A percentile compares a stretch with the other conserved stretches of the same genome.
These are phyloP conservation scores for Ophiostoma himal-ulmi DNA, from an alignment of 2,329 filamentous ascomycete genomes.

Conservation along the genomic window DNA sequence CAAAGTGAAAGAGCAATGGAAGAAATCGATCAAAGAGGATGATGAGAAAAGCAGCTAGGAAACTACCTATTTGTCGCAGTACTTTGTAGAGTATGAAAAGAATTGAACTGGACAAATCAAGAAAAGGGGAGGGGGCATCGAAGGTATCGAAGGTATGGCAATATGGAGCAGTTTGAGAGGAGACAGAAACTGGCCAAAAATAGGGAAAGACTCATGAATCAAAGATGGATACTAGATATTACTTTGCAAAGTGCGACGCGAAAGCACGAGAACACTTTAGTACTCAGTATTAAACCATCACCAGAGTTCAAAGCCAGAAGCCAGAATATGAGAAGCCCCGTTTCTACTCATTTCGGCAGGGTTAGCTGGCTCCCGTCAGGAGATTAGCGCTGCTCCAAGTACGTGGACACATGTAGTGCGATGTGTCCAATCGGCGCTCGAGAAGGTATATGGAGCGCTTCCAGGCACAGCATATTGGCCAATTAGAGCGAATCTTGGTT, in stretches of 20 bases:
- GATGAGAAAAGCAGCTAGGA: not conserved
- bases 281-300: not conserved
- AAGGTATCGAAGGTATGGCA: not conserved
- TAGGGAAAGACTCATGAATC: not conserved
- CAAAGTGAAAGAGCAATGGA: not conserved
- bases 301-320: not conserved
- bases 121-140: not conserved
- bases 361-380: slow-evolving; percentile 21
- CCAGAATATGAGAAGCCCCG: slow-evolving; percentile 11
- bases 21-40: not conserved
- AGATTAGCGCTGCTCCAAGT: slow-evolving; percentile 25
- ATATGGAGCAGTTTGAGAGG: not conserved
- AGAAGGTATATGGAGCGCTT: not conserved
- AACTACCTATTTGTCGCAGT: too few relatives aligned
- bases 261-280: not conserved
- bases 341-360: slow-evolving; percentile 26
- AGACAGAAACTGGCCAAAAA: not conserved
- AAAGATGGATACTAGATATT: not conserved
- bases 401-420: not conserved
- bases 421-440: not conserved
- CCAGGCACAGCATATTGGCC: not conserved
- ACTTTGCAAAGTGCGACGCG: not conserved
- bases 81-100: not conserved
- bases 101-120: not conserved
- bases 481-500: not conserved